phyloP scores from a whole-genome alignment of 2,329 filamentous ascomycete genomes.

The Stachybotrys chartarum region DNA sequence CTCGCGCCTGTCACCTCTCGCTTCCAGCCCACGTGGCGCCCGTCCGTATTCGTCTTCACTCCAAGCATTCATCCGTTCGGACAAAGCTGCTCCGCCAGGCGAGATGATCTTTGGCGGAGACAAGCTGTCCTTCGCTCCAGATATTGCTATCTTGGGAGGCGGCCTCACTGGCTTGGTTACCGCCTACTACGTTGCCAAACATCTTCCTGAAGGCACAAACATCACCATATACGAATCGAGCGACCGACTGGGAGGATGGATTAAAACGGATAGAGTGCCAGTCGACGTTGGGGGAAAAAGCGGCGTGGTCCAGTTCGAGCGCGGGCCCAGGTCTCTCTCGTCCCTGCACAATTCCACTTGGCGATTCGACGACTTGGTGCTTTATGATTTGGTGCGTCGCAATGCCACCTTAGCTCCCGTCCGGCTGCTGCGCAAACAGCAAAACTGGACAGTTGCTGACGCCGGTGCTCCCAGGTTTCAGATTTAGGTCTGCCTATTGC shows the following conservation, averaged over 20 bases:
- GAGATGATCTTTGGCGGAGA: too few relatives aligned
- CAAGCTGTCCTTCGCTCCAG: neutral
- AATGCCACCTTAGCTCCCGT: neutral
- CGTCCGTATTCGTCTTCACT: neutral
- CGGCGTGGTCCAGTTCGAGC: slow-evolving; percentile 65
- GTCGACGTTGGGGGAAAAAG: slow-evolving; percentile 49
- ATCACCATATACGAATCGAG: slow-evolving; percentile 78
- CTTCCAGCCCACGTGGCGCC: neutral
- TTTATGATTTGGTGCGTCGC: slow-evolving; percentile 60
- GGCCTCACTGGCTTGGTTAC: slow-evolving; percentile 76
- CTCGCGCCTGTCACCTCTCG: slow-evolving; percentile 2
- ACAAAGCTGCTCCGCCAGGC: too few relatives aligned
- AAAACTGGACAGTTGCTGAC: neutral
- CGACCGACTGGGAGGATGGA: slow-evolving; percentile 72
- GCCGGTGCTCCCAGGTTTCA: slow-evolving; percentile 19
- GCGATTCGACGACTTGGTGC: slow-evolving; percentile 54
- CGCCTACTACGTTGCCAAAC: slow-evolving; percentile 67
- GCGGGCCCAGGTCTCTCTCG: slow-evolving; percentile 72
- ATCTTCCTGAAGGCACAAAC: slow-evolving; percentile 54
- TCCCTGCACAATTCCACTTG: slow-evolving; percentile 32
- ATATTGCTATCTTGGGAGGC: slow-evolving; percentile 66
- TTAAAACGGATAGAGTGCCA: slow-evolving; percentile 58
- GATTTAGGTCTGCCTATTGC: slow-evolving; percentile 34
- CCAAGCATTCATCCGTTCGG: too few relatives aligned
- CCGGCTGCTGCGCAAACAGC: neutral